Evolutionary conservation across 495 filamentous ascomycete genomes (phyloP), one percentile per base, ranked within the genome.

Genomic region (Neurospora sp.): DNA sequence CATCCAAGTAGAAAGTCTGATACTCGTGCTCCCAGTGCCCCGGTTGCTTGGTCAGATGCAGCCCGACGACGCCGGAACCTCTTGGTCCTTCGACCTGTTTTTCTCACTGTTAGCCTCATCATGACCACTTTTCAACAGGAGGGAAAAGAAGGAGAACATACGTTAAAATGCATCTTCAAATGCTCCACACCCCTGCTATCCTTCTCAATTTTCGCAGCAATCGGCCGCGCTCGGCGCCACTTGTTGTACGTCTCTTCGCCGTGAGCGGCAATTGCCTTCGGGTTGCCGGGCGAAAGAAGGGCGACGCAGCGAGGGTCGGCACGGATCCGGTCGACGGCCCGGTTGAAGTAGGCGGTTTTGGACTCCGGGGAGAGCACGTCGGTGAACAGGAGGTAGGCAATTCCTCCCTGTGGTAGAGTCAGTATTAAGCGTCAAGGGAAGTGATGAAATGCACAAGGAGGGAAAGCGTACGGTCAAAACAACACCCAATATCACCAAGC

Each of bases 361-460:
- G 92, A 94, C 79, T 95, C 91, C 3, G 92, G 89, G 14, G 92
- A 91, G 79, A 98, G 91, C 22, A 98, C 92, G 69, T 99, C 96
- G 10, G 86, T 85, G 79, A 93, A 98, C 40, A 99, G 86, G 42
- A 97, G 82, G 73, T 90, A 92, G 73, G 88, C 85, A 22, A 97
- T 90, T 42, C 90, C 89, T 75, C 90, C 90, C 93, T 94, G 53
- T 65, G 27, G 5, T 17, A 38, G 9, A 10, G 53, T 69, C 20
- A 61, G 45, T 71, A 17, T 35, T 20, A 38, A 22, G 8, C 10
- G 16, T 6, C 0, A 16, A 17, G 27, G 16, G 10, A 8, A 22
- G 35, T 12, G 16, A 39, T 69, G 68, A 12, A 22, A 39, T 16
- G 31, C 40, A n/a, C 0, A 1, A 20, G 48, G 20, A 20, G 1